phyloP scores from a whole-genome alignment of 192 early-diverging fungal species.

The Podila minutissima region DNA sequence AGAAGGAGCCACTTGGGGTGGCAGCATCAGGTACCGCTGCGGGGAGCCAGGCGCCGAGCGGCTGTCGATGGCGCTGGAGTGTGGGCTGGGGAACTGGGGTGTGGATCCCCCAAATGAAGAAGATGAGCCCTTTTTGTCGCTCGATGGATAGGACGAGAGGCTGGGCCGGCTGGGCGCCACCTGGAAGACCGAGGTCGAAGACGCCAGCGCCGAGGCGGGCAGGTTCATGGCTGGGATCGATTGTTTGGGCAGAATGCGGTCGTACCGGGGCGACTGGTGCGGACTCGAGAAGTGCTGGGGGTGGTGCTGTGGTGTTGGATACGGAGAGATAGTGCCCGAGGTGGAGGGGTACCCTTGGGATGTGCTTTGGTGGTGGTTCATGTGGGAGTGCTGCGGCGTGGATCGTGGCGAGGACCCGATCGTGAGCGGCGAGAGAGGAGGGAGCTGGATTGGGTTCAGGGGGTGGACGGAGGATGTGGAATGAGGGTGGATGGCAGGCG shows the following conservation, averaged over 20 bases:
- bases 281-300: conserved; percentile 42
- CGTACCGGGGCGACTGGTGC: conserved; percentile 16
- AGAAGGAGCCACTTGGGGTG: conserved; percentile 18
- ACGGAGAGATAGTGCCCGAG: conserved; percentile 31
- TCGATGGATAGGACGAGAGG: neutral
- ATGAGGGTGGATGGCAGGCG: conserved; percentile 42
- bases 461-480: conserved; percentile 12
- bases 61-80: neutral
- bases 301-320: conserved; percentile 46
- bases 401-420: conserved; percentile 37
- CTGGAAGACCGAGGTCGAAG: conserved; percentile 4
- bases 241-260: conserved; percentile 8
- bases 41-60: conserved; percentile 26
- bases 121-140: neutral
- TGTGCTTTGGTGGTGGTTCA: conserved; percentile 16
- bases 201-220: conserved; percentile 36
- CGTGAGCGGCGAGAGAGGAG: neutral
- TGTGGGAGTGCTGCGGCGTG: conserved; percentile 32
- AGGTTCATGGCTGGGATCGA: conserved; percentile 45
- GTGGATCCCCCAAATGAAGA: conserved; percentile 6
- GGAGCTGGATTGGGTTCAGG: conserved; percentile 9
- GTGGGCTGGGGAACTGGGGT: conserved; percentile 11
- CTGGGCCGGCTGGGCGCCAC: neutral
- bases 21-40: conserved; percentile 34
- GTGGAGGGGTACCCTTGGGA: conserved; percentile 11